These are phyloP conservation scores for Brassica incana DNA, from an alignment of 345 rosid genomes.

Conservation along the genomic window DNA sequence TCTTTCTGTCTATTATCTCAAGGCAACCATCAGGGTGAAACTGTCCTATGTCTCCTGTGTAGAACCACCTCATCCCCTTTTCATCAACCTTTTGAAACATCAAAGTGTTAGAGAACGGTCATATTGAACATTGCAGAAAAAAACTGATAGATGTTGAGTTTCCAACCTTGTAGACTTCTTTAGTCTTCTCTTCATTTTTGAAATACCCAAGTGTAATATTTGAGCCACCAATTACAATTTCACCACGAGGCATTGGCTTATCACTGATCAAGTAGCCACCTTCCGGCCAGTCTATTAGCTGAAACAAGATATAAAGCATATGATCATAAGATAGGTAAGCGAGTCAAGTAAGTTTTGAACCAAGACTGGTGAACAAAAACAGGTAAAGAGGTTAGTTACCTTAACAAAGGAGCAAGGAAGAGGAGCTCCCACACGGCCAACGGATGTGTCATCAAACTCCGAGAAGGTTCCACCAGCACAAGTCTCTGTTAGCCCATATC, in stretches of 20 bases:
- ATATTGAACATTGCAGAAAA: neutral
- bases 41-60: slow-evolving; percentile 91
- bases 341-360: slow-evolving; percentile 15
- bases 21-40: slow-evolving; percentile 96
- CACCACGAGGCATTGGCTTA: slow-evolving; percentile 95
- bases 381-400: slow-evolving; percentile 50
- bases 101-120: neutral
- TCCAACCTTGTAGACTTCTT: slow-evolving; percentile 83
- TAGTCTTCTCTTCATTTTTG: slow-evolving; percentile 84
- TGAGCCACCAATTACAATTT: slow-evolving; percentile 93
- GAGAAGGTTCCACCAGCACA: slow-evolving; percentile 99
- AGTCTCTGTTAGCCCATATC: slow-evolving; percentile 98
- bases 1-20: slow-evolving; percentile 93
- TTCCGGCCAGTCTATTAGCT: slow-evolving; percentile 97
- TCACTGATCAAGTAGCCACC: slow-evolving; percentile 77
- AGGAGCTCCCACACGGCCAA: slow-evolving; percentile 98
- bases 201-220: slow-evolving; percentile 90
- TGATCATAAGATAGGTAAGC: neutral
- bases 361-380: neutral
- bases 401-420: slow-evolving; percentile 91
- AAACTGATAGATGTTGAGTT: neutral
- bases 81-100: slow-evolving; percentile 73
- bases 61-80: slow-evolving; percentile 97
- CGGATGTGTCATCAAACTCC: slow-evolving; percentile 91
- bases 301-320: slow-evolving; percentile 37